Conservation (phyloP, 768 basidiomycete genomes). For the Cantharellus cinnabarinus region DNA sequence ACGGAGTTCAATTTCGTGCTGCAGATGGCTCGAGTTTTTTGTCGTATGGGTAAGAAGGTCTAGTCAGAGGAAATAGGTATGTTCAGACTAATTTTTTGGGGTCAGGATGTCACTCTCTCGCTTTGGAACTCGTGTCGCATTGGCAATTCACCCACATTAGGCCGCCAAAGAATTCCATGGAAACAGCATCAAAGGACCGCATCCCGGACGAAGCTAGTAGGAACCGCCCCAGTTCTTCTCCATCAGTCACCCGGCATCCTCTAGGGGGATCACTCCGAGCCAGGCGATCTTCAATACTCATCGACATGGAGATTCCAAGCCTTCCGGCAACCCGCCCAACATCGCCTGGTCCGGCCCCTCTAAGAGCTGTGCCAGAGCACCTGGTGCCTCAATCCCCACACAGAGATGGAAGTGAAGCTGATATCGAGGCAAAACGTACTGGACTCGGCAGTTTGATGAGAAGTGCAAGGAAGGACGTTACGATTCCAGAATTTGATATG, state of each 20-base stretch:
- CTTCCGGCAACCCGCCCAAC: conserved; percentile 34
- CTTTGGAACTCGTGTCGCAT: conserved; percentile 67
- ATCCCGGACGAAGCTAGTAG: background rate
- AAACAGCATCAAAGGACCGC: background rate
- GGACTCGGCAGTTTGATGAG: conserved; percentile 73
- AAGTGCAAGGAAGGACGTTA: conserved; percentile 72
- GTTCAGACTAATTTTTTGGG: conserved; percentile 1
- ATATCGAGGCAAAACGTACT: conserved; percentile 22
- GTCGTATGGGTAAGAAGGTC: conserved; percentile 61
- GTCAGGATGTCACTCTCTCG: conserved; percentile 80
- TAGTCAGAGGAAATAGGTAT: background rate
- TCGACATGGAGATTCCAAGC: conserved; percentile 69
- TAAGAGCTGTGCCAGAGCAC: background rate
- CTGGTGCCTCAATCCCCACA: background rate
- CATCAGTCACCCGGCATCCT: background rate
- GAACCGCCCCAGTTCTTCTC: background rate
- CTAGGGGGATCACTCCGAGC: conserved; percentile 17
- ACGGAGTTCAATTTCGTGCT: conserved; percentile 91
- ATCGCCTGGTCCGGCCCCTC: conserved; percentile 22
- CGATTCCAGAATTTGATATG: conserved; percentile 81
- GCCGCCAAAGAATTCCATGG: background rate
- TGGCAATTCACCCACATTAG: conserved; percentile 65
- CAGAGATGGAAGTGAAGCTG: background rate
- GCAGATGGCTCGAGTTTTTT: conserved; percentile 84
- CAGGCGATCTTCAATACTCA: conserved; percentile 54